Base-by-base conservation (phyloP, 148 eudicot species). In the Polygonum maritimum region DNA sequence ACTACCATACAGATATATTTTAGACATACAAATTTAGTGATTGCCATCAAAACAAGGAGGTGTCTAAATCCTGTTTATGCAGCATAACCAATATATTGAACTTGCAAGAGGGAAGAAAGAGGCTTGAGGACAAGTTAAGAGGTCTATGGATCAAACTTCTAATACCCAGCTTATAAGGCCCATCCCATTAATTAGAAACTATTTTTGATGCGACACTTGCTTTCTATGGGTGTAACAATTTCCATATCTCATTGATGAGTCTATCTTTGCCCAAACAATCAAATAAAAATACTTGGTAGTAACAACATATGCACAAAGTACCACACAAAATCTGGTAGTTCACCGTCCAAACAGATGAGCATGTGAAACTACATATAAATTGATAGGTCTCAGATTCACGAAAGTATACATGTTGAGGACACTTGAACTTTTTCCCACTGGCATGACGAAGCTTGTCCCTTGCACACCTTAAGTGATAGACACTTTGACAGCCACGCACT, bases 341-440 rank as follows among this genome's bases (percentile, higher is more conserved):
- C 71, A 67, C 70, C 71, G 36, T 5, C 71, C 44, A 67, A 14
- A 63, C 69, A 33, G 13, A 8, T 73, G 40, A 73, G 58, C 58
- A 26, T 73, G 39, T 19, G 19, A 73, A 47, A 22, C 71, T 36
- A 62, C 69, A 31, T 3, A 26, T 12, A 9, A 33, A 31, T 10
- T 9, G 3, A 62, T 15, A 38, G 45, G 45, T 67, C 45, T 2
- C 35, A 54, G 67, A 36, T 38, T 15, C 31, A 36, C 36, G 45
- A 39, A 31, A 54, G 18, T 51, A 77, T 90, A 92, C 98, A 94
- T 94, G 98, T 74, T 90, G 97, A 76, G 90, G 96, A 81, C 98
- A 92, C 84, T 90, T 92, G 73, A 87, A 88, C 71, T 83, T 86
- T 82, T 85, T 86, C 54, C 75, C 38, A 73, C 51, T 72, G 9